A percentile compares a stretch with the other conserved stretches of the same genome.
Evolutionary conservation across 305 asterid species (phyloP).

Genomic region (Solanum hybrid): DNA sequence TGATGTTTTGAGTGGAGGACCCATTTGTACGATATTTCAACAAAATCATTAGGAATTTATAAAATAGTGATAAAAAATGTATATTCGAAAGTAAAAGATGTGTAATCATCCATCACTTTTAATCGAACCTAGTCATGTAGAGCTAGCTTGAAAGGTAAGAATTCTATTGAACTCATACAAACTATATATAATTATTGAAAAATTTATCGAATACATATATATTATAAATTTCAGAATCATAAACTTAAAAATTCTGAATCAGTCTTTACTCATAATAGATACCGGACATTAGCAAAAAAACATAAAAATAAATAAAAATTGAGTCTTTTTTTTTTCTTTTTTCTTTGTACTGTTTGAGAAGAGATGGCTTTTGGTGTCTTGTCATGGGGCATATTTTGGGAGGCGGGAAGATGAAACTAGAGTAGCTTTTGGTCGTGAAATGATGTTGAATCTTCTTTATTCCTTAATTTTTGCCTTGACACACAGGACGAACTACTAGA

Average conservation of each 20-base stretch:
- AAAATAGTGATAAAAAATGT: neutral
- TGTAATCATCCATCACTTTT: neutral
- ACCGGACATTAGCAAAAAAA: neutral
- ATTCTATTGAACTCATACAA: neutral
- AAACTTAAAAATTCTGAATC: neutral
- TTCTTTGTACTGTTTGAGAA: neutral
- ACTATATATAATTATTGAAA: too few relatives aligned
- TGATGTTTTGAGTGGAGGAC: neutral
- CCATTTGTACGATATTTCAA: neutral
- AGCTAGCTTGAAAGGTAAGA: neutral
- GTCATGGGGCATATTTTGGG: neutral
- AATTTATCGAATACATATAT: neutral
- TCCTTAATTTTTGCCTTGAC: neutral
- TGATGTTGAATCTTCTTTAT: conserved; percentile 5
- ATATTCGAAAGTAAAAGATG: neutral
- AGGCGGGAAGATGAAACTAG: neutral
- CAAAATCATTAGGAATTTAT: conserved; percentile 1
- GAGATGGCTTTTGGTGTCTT: neutral
- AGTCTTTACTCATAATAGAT: neutral
- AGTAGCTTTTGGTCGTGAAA: neutral
- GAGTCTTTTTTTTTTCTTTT: neutral
- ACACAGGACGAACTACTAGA: neutral
- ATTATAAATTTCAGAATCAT: neutral
- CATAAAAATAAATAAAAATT: neutral
- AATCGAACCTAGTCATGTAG: neutral